Evolutionary conservation across 2,329 filamentous ascomycete genomes (phyloP).

Genomic region (Diaporthe citri): DNA sequence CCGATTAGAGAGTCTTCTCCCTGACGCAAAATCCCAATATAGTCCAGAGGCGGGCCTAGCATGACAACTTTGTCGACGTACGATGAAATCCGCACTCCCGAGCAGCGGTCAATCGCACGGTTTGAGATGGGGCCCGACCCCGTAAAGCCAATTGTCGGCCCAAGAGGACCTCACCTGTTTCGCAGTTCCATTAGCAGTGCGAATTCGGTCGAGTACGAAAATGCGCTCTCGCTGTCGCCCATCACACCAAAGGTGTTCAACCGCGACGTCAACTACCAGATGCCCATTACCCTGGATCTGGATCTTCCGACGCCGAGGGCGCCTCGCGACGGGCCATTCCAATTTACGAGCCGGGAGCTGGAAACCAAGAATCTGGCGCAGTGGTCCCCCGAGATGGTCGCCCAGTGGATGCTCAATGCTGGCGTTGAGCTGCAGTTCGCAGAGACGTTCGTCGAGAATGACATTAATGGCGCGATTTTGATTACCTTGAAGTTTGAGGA

Average conservation of each 20-base stretch:
- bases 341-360: constrained; percentile 68
- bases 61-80: constrained; percentile 89
- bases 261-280: constrained; percentile 47
- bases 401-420: constrained; percentile 86
- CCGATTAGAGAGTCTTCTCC: neutral
- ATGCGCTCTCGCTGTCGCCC: constrained; percentile 77
- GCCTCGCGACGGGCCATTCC: constrained; percentile 65
- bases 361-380: constrained; percentile 70
- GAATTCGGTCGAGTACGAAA: constrained; percentile 61
- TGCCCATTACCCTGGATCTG: constrained; percentile 53
- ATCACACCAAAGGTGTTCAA: constrained; percentile 73
- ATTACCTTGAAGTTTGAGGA: constrained; percentile 94
- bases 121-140: constrained; percentile 55
- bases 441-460: constrained; percentile 89
- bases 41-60: constrained; percentile 77
- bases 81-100: constrained; percentile 84
- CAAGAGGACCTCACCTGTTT: constrained; percentile 89
- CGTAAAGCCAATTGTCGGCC: constrained; percentile 80
- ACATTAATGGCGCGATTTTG: constrained; percentile 89
- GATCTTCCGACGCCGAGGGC: constrained; percentile 52
- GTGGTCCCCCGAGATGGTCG: constrained; percentile 83
- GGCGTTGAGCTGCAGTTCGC: constrained; percentile 83
- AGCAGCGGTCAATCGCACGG: constrained; percentile 39
- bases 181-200: constrained; percentile 74
- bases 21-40: constrained; percentile 41